phyloP scores from a whole-genome alignment of 495 filamentous ascomycete species.

The Podospora pseudoanserina region DNA sequence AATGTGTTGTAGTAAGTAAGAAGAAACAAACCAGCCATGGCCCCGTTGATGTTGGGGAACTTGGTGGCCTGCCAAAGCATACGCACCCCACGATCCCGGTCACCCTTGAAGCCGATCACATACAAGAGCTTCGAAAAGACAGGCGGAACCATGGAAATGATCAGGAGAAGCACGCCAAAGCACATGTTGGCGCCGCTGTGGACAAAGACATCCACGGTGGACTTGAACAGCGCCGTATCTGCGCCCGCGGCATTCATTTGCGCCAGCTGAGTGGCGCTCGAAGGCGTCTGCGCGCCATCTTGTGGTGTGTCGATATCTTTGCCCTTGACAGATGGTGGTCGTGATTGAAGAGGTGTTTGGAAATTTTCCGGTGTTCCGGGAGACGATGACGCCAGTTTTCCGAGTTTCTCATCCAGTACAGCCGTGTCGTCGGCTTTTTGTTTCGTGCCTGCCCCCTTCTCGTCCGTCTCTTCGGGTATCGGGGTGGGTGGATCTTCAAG shows the following conservation, averaged over 20 bases:
- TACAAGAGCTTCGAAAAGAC: constrained; percentile 78
- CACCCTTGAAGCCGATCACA: constrained; percentile 88
- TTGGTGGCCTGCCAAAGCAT: constrained; percentile 93
- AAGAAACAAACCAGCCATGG: constrained; percentile 76
- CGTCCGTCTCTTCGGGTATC: constrained; percentile 13
- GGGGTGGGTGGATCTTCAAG: constrained; percentile 16
- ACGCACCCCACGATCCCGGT: constrained; percentile 73
- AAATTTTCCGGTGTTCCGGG: background rate
- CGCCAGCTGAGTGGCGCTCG: constrained; percentile 7
- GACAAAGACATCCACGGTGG: constrained; percentile 78
- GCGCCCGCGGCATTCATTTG: constrained; percentile 26
- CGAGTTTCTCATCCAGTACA: constrained; percentile 24
- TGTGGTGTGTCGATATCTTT: background rate
- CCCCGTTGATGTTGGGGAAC: constrained; percentile 85
- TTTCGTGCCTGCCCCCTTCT: constrained; percentile 22
- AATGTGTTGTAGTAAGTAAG: constrained; percentile 86
- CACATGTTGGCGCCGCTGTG: constrained; percentile 85
- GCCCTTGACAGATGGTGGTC: background rate
- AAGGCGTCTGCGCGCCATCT: constrained; percentile 7
- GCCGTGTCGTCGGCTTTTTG: background rate
- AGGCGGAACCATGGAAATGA: constrained; percentile 89
- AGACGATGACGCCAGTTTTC: constrained; percentile 11
- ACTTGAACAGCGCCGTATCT: constrained; percentile 54
- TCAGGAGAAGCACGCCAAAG: constrained; percentile 77
- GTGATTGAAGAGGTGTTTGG: background rate